Evolutionary conservation across 164 flowering plant species (phyloP).

Genomic region (Aristolochia contorta): DNA sequence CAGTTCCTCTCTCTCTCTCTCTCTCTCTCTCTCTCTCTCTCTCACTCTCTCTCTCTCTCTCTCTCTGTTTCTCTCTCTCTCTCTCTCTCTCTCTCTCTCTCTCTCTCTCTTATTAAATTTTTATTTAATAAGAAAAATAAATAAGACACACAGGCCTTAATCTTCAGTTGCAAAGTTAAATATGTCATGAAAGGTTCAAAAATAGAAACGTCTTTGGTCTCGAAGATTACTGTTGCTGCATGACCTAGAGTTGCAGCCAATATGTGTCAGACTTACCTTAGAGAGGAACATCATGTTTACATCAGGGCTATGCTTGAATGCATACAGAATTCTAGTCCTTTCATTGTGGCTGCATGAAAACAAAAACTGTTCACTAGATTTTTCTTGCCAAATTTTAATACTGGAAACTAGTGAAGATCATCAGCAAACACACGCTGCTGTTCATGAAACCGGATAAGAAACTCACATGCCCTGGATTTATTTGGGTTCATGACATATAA

Average conservation of each 20-base stretch:
- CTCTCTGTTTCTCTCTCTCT: no score
- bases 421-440: conserved; percentile 95
- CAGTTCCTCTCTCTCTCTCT: no score
- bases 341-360: conserved; percentile 65
- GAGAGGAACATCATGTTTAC: conserved; percentile 92
- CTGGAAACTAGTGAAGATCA: conserved; percentile 32
- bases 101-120: no score
- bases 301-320: conserved; percentile 75
- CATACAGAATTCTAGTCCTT: conserved; percentile 84
- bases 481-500: conserved; percentile 99
- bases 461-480: conserved; percentile 98
- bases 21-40: no score
- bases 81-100: no score
- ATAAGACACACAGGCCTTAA: no score
- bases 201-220: no score
- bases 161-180: no score
- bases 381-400: not conserved
- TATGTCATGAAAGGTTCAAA: no score
- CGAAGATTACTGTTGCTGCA: no score
- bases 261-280: conserved; percentile 40
- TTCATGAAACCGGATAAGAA: conserved; percentile 88
- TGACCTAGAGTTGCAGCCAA: not conserved
- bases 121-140: no score
- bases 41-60: no score
- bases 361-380: not conserved